Percentiles rank a stretch among this genome's conserved stretches.
Conservation (phyloP, 352 stramenopile species). For the Pythium aphanidermatum region DNA sequence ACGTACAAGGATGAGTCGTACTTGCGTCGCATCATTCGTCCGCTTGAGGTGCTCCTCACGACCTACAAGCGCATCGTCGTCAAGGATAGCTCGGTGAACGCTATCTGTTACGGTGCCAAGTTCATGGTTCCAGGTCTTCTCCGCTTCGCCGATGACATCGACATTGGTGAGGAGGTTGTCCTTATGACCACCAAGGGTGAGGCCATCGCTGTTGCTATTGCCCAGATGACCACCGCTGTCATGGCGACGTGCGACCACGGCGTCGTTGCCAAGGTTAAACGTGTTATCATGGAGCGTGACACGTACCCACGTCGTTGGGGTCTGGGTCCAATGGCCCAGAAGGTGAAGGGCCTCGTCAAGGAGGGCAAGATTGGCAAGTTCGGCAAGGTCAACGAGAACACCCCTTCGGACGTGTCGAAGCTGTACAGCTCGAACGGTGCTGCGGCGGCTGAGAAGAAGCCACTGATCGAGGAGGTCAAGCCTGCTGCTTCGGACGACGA, state of each 20-base stretch:
- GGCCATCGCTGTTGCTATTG: slow-evolving; percentile 98
- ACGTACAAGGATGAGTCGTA: slow-evolving; percentile 99
- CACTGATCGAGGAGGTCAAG: slow-evolving; percentile 58
- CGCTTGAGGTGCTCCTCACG: slow-evolving; percentile 97
- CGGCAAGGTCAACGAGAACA: slow-evolving; percentile 85
- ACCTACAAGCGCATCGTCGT: slow-evolving; percentile 99
- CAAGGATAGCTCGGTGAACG: slow-evolving; percentile 99
- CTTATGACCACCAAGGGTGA: slow-evolving; percentile 99
- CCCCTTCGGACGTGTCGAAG: slow-evolving; percentile 66
- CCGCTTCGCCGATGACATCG: slow-evolving; percentile 98
- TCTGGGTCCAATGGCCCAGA: slow-evolving; percentile 97
- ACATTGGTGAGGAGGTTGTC: slow-evolving; percentile 98
- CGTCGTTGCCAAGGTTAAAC: slow-evolving; percentile 99
- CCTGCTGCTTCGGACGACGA: slow-evolving; percentile 21
- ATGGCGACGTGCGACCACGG: slow-evolving; percentile 99
- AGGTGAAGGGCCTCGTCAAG: slow-evolving; percentile 98
- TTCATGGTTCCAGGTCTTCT: slow-evolving; percentile 99
- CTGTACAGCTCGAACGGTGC: slow-evolving; percentile 58
- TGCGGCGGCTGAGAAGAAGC: slow-evolving; percentile 28
- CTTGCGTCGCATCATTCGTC: slow-evolving; percentile 96
- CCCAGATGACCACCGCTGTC: slow-evolving; percentile 99
- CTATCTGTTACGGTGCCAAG: slow-evolving; percentile 99
- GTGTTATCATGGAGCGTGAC: slow-evolving; percentile 99
- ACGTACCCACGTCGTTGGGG: slow-evolving; percentile 99
- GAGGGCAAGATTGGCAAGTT: slow-evolving; percentile 89